Evolutionary conservation across 305 asterid genomes (phyloP).

Genomic region (Ajuga reptans): DNA sequence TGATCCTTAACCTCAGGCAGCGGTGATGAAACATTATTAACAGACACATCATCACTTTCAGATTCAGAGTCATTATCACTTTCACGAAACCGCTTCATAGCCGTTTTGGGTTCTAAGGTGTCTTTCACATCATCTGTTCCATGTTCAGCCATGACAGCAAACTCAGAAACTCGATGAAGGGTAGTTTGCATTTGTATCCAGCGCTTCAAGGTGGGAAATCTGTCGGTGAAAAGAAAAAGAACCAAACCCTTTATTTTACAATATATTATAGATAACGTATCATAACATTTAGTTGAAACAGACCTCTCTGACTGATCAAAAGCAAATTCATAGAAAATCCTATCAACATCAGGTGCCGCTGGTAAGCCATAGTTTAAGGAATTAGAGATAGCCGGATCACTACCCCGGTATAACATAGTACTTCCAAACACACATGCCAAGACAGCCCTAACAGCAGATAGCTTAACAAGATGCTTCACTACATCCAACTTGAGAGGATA

Average conservation of each 20-base stretch:
- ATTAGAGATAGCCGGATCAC: conserved; percentile 62
- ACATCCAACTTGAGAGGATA: conserved; percentile 89
- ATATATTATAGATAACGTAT: conserved; percentile 21
- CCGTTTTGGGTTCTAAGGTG: conserved; percentile 42
- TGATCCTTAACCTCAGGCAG: conserved; percentile 53
- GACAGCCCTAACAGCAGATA: conserved; percentile 91
- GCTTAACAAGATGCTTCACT: conserved; percentile 85
- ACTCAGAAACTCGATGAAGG: conserved; percentile 91
- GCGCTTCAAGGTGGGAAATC: conserved; percentile 94
- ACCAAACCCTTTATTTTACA: conserved; percentile 21
- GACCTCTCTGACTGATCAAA: conserved; percentile 98
- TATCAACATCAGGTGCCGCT: conserved; percentile 67
- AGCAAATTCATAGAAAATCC: conserved; percentile 83
- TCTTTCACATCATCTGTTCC: conserved; percentile 41
- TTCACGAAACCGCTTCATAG: conserved; percentile 78
- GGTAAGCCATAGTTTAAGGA: conserved; percentile 56
- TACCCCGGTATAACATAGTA: conserved; percentile 71
- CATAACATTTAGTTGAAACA: conserved; percentile 25
- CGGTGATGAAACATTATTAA: conserved; percentile 35
- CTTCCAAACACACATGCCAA: conserved; percentile 98
- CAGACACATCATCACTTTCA: conserved; percentile 70
- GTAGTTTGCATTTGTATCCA: conserved; percentile 99
- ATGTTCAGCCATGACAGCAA: conserved; percentile 72
- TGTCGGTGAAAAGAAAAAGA: conserved; percentile 33
- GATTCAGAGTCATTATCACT: conserved; percentile 81